Conservation (phyloP, 1,284 basidiomycete genomes). For the Cutaneotrichosporon cyanovorans region DNA sequence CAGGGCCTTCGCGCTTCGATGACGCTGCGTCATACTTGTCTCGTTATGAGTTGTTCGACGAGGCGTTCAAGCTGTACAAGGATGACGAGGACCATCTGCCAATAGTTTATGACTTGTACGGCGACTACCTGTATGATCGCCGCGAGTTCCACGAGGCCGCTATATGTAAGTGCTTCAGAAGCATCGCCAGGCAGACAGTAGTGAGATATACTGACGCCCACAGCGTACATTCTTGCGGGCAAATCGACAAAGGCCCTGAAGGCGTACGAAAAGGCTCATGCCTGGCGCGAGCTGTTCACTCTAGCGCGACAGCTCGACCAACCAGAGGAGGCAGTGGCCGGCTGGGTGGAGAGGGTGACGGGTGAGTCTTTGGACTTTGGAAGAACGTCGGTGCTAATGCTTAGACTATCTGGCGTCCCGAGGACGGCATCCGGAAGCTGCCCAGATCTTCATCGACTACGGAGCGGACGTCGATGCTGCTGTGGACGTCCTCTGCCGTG, state of each 20-base stretch:
- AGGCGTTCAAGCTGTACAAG: conserved; percentile 66
- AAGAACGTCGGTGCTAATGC: neutral
- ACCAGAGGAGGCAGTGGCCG: conserved; percentile 53
- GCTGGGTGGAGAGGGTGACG: conserved; percentile 64
- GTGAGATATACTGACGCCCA: conserved; percentile 1
- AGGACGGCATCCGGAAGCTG: conserved; percentile 72
- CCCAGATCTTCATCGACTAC: conserved; percentile 78
- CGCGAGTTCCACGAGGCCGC: conserved; percentile 79
- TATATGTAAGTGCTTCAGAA: conserved; percentile 52
- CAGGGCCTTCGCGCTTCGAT: conserved; percentile 56
- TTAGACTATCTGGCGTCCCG: conserved; percentile 72
- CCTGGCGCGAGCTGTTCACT: conserved; percentile 87
- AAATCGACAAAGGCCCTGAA: conserved; percentile 66
- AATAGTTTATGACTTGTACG: conserved; percentile 71
- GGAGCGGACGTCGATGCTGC: conserved; percentile 70
- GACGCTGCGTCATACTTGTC: conserved; percentile 76
- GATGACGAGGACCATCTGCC: conserved; percentile 55
- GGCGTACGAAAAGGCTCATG: conserved; percentile 72
- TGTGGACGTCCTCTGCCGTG: conserved; percentile 67
- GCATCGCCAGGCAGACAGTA: no score
- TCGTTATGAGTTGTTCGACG: conserved; percentile 65
- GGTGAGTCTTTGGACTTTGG: conserved; percentile 50
- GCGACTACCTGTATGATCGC: conserved; percentile 78
- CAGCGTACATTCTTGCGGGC: conserved; percentile 66
- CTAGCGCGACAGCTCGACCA: conserved; percentile 53